These are phyloP conservation scores for Candida sithepensis DNA, from an alignment of 805 yeast species.

Conservation along the genomic window DNA sequence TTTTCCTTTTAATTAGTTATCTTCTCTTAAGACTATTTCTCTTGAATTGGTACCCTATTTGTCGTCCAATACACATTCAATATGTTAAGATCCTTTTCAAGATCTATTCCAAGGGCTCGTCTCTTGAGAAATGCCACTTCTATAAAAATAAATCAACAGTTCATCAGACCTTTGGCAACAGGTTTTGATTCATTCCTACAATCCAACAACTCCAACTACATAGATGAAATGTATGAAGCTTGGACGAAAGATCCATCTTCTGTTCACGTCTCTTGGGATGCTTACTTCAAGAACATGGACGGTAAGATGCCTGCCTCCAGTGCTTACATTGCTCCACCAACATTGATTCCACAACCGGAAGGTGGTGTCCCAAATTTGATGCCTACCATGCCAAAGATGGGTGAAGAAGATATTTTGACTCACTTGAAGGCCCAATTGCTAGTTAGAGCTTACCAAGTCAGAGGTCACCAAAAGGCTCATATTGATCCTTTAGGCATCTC, in stretches of 20 bases:
- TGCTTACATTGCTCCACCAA: constrained; percentile 92
- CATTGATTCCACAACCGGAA: constrained; percentile 74
- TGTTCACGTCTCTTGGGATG: constrained; percentile 96
- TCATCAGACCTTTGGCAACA: constrained; percentile 31
- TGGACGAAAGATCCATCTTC: constrained; percentile 88
- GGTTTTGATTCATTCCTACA: constrained; percentile 73
- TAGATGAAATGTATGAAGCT: constrained; percentile 96
- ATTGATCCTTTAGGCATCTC: constrained; percentile 94
- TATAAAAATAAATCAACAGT: constrained; percentile 1
- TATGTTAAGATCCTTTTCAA: constrained; percentile 30
- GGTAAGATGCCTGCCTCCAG: constrained; percentile 63
- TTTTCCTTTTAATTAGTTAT: not conserved
- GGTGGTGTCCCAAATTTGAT: constrained; percentile 69
- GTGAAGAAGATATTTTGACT: constrained; percentile 64
- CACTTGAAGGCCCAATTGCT: constrained; percentile 94
- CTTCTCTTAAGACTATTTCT: not conserved
- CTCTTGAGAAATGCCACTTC: constrained; percentile 12
- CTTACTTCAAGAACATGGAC: constrained; percentile 87
- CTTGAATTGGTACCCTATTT: not conserved
- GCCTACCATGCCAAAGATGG: constrained; percentile 50
- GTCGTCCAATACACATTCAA: not conserved
- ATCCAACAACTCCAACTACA: constrained; percentile 82
- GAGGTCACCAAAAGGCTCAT: constrained; percentile 95
- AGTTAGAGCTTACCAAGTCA: constrained; percentile 97
- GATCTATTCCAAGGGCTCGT: constrained; percentile 21